A percentile compares a stretch with the other conserved stretches of the same genome.
These are phyloP conservation scores for Sphagnum tenellum DNA, from an alignment of 225 moss, liverwort and hornwort species.

Conservation along the genomic window DNA sequence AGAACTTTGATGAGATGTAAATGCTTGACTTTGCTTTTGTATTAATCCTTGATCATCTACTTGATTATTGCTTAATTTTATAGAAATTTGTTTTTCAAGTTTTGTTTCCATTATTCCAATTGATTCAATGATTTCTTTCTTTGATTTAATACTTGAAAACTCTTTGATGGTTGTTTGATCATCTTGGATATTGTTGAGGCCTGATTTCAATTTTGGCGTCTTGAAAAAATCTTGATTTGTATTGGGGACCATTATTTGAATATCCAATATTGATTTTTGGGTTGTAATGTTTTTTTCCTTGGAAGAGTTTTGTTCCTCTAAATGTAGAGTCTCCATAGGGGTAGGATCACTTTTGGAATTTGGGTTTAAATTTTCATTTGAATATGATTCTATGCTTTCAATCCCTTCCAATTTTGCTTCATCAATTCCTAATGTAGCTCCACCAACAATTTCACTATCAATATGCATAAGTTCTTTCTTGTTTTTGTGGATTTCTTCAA, in stretches of 20 bases:
- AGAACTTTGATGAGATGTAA: no score
- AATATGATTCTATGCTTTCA: not conserved
- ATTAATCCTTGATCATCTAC: not conserved
- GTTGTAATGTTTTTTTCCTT: not conserved
- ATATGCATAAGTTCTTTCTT: not conserved
- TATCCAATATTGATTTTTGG: not conserved
- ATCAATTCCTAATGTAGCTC: not conserved
- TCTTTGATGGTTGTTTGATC: not conserved
- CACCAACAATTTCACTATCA: not conserved
- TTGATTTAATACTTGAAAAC: not conserved
- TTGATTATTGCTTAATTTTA: not conserved
- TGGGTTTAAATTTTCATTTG: not conserved
- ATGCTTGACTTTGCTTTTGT: not conserved
- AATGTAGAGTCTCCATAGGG: no score
- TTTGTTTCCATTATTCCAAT: not conserved
- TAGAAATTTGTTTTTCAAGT: not conserved
- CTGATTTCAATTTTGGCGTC: not conserved
- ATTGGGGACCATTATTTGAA: not conserved
- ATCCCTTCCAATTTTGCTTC: not conserved
- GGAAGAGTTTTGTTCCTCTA: not conserved
- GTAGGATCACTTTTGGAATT: no score
- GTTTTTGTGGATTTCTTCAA: not conserved
- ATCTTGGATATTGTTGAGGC: not conserved
- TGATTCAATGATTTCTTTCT: not conserved
- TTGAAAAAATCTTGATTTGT: not conserved